Percentiles rank a stretch among this genome's conserved stretches.
Conservation (phyloP, 371 early-diverging fungal species). For the Mucor racemosus region DNA sequence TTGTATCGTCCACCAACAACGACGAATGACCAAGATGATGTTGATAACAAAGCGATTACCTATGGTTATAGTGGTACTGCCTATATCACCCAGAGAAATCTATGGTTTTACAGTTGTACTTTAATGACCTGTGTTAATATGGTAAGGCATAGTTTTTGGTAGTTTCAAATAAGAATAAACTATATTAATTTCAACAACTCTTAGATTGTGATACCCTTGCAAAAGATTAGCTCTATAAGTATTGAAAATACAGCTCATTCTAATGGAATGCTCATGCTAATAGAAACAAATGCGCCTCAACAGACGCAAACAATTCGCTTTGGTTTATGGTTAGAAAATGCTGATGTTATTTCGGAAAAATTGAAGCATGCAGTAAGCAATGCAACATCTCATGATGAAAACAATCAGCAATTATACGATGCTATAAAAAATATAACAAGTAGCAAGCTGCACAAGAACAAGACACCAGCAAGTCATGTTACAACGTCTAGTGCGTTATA, state of each 20-base stretch:
- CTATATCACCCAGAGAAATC: conserved; percentile 40
- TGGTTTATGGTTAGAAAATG: conserved; percentile 42
- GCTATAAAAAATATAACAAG: conserved; percentile 25
- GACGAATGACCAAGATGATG: background rate
- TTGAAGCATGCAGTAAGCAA: conserved; percentile 29
- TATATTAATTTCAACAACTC: no score
- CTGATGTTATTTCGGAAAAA: conserved; percentile 37
- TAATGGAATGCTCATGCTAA: conserved; percentile 29
- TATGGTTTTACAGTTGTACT: conserved; percentile 52
- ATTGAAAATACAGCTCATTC: conserved; percentile 17
- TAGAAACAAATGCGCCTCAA: conserved; percentile 21
- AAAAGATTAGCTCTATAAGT: conserved; percentile 33
- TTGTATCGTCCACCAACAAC: conserved; percentile 20
- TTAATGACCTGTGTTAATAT: conserved; percentile 45
- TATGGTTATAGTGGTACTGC: conserved; percentile 41
- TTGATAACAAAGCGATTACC: background rate
- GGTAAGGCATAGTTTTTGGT: conserved; percentile 24
- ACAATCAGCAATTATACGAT: conserved; percentile 37
- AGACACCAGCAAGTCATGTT: conserved; percentile 36
- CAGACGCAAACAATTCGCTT: conserved; percentile 25
- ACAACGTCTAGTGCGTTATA: conserved; percentile 34
- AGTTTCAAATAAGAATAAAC: no score
- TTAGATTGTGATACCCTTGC: conserved; percentile 44
- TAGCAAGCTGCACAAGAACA: conserved; percentile 11
- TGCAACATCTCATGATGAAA: conserved; percentile 4